Conservation (phyloP, 2,329 filamentous ascomycete species). For the Chrysoporthe cubensis region DNA sequence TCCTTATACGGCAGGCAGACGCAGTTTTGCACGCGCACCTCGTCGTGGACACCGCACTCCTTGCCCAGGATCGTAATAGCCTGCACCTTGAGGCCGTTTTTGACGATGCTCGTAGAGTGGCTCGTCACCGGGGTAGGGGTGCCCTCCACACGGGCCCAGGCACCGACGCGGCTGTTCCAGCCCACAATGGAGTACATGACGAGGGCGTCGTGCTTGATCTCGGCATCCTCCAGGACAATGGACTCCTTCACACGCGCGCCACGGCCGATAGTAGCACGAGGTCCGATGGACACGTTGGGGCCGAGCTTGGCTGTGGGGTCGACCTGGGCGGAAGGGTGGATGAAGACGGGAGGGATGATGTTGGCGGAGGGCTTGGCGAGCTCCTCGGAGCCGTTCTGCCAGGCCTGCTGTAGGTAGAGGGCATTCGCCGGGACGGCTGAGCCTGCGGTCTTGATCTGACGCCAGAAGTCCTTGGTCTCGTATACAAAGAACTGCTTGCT, state of each 20-base stretch:
- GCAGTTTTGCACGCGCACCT: slow-evolving; percentile 96
- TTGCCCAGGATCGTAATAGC: slow-evolving; percentile 97
- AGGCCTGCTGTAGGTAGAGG: slow-evolving; percentile 92
- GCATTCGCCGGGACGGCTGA: slow-evolving; percentile 97
- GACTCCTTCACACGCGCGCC: slow-evolving; percentile 94
- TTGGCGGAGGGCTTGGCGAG: slow-evolving; percentile 82
- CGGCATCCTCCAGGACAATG: slow-evolving; percentile 90
- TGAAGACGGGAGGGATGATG: slow-evolving; percentile 91
- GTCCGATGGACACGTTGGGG: slow-evolving; percentile 94
- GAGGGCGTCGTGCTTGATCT: slow-evolving; percentile 96
- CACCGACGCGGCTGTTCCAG: slow-evolving; percentile 93
- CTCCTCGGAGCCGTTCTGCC: slow-evolving; percentile 80
- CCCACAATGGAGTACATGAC: slow-evolving; percentile 95
- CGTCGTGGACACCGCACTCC: slow-evolving; percentile 91
- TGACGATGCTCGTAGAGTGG: slow-evolving; percentile 92
- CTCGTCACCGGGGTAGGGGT: slow-evolving; percentile 85
- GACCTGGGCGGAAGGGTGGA: slow-evolving; percentile 87
- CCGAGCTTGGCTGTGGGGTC: slow-evolving; percentile 96
- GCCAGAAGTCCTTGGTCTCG: slow-evolving; percentile 99
- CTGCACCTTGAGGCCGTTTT: slow-evolving; percentile 98
- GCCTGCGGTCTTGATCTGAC: slow-evolving; percentile 98
- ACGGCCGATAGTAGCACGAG: slow-evolving; percentile 81
- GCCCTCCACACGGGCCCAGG: slow-evolving; percentile 98
- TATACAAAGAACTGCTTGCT: slow-evolving; percentile 98
- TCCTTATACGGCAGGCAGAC: slow-evolving; percentile 98